Evolutionary conservation across 805 yeast genomes (phyloP).

Genomic region (Tetrapisispora fleetii): DNA sequence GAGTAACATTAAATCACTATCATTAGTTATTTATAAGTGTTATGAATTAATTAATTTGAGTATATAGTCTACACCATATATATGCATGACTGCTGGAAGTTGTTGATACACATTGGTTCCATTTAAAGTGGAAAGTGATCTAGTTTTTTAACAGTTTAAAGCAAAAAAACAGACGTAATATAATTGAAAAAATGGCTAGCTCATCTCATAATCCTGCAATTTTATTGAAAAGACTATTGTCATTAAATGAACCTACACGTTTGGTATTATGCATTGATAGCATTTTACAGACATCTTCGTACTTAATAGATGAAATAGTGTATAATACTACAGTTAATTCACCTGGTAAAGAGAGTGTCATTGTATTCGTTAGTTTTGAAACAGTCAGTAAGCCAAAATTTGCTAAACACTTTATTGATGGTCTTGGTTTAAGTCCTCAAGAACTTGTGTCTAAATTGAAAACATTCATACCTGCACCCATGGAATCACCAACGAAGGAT

Average conservation of each 20-base stretch:
- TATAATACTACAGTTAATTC: constrained; percentile 25
- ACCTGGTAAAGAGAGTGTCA: constrained; percentile 20
- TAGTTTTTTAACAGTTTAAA: no score
- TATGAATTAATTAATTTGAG: no score
- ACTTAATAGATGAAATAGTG: constrained; percentile 49
- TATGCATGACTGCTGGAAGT: background rate
- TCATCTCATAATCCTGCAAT: constrained; percentile 38
- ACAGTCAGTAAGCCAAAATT: constrained; percentile 44
- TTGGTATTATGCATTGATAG: constrained; percentile 62
- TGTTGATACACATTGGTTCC: background rate
- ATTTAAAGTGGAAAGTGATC: background rate
- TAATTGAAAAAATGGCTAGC: constrained; percentile 23
- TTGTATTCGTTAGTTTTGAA: constrained; percentile 60
- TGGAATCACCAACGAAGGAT: constrained; percentile 8
- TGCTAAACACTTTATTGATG: constrained; percentile 41
- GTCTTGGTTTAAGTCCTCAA: constrained; percentile 20
- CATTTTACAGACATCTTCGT: constrained; percentile 53
- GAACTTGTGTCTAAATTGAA: constrained; percentile 13
- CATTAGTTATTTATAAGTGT: no score
- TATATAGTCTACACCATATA: no score
- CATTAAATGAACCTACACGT: constrained; percentile 66
- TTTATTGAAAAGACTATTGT: constrained; percentile 54
- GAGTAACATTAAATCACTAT: no score
- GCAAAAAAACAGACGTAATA: background rate
- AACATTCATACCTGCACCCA: constrained; percentile 16